These are phyloP conservation scores for Cladosporium sphaerospermum DNA, from an alignment of 2,329 filamentous ascomycete species.

Conservation along the genomic window DNA sequence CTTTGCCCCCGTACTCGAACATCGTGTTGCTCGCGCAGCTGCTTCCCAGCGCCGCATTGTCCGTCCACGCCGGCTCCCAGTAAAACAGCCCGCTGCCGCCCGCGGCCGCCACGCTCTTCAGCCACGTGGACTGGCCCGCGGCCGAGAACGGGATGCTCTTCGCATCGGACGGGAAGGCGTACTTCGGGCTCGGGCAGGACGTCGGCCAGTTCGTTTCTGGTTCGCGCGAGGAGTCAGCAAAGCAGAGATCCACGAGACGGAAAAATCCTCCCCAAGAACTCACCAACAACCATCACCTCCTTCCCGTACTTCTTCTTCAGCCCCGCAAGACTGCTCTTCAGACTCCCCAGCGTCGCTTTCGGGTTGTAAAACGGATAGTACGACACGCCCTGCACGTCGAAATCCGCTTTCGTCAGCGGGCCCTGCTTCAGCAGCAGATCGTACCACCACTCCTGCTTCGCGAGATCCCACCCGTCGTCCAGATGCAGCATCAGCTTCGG, in stretches of 20 bases:
- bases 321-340: conserved; percentile 19
- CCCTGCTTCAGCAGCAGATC: conserved; percentile 24
- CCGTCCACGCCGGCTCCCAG: conserved; percentile 29
- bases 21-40: conserved; percentile 26
- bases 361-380: conserved; percentile 29
- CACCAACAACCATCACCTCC: conserved; percentile 12
- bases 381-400: conserved; percentile 26
- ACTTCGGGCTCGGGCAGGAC: conserved; percentile 22
- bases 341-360: conserved; percentile 21
- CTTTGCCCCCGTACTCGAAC: conserved; percentile 27
- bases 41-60: conserved; percentile 25
- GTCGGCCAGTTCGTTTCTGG: conserved; percentile 28
- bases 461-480: conserved; percentile 29
- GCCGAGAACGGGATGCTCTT: conserved; percentile 22
- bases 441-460: conserved; percentile 27
- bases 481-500: conserved; percentile 29
- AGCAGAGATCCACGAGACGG: not conserved
- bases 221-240: not conserved
- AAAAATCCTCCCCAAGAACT: not conserved
- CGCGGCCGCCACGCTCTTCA: conserved; percentile 21
- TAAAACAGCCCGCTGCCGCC: conserved; percentile 28
- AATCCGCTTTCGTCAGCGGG: conserved; percentile 19
- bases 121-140: conserved; percentile 25
- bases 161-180: conserved; percentile 21
- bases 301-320: conserved; percentile 24